Base-by-base conservation (phyloP, 345 rosid species). In the Heritiera littoralis region DNA sequence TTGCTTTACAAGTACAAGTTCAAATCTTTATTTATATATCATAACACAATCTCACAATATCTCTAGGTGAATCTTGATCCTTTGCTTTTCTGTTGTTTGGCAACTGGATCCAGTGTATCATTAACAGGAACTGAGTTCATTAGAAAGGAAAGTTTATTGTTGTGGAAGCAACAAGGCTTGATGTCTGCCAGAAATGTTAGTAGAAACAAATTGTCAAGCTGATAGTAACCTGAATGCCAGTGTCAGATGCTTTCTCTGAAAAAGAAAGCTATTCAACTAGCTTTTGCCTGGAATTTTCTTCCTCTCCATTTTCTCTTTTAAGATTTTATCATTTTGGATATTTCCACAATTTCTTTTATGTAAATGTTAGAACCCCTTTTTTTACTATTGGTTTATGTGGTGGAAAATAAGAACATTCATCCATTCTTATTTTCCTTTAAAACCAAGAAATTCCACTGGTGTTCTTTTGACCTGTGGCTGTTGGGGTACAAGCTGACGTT, bases 361-460 rank as follows among this genome's bases (percentile, higher is more conserved):
- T 23, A 68, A 83, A 83, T 81, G 68, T 75, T 23, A 0, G 28
- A 23, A 23, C 28, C 28, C 28, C 28, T 23, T 23, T 23, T 48
- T 75, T 41, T 9, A 17, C 20, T 55, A 64, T 17, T 17, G 65
- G n/a, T 77, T 73, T 54, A 49, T 74, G 78, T 67, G 83, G 74
- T 23, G 71, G 11, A 48, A 77, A 81, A 74, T 49, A 23, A 23
- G 28, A 7, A n/a, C 48, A 41, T 48, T 58, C 54, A 35, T 35
- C 55, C 49, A 18, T 23, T 23, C 28, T 23, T 23, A 23, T 23
- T 23, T 23, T 23, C 28, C 28, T 23, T 23, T 38, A 52, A 45
- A 56, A 3, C 28, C 14, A 9, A 56, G 66, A 80, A 82, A 52
- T 41, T 77, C 81, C 83, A 77, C 28, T 23, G 28, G 66, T 74